Conservation (phyloP, 192 early-diverging fungal species). For the Paraglomus brasilianum region DNA sequence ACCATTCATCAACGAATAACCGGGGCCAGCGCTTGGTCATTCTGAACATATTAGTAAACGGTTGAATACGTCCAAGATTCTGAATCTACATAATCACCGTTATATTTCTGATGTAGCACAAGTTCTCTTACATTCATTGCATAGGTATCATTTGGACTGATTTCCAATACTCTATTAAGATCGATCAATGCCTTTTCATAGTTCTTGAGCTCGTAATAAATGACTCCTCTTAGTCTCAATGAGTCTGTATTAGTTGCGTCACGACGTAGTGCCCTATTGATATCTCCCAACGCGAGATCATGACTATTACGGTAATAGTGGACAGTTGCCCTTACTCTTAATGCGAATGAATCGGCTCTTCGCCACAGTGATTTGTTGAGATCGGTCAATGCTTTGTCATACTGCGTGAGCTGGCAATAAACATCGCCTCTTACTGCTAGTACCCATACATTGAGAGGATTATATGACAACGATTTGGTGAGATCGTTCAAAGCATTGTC, state of each 20-base stretch:
- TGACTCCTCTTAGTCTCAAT: neutral
- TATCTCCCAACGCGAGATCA: neutral
- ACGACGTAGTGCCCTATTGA: neutral
- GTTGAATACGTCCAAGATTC: too few relatives aligned
- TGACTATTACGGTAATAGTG: too few relatives aligned
- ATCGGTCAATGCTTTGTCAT: neutral
- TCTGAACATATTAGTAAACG: too few relatives aligned
- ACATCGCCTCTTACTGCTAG: neutral
- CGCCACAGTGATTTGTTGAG: conserved; percentile 20
- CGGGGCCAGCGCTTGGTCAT: too few relatives aligned
- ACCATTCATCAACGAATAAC: too few relatives aligned
- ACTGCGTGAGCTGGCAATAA: neutral
- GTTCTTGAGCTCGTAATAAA: neutral
- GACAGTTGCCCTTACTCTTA: too few relatives aligned
- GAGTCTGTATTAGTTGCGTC: too few relatives aligned
- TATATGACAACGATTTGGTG: neutral
- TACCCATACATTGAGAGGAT: neutral
- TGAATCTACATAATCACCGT: too few relatives aligned
- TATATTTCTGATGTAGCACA: too few relatives aligned
- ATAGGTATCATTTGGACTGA: neutral
- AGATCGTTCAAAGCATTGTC: neutral
- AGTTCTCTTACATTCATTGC: neutral
- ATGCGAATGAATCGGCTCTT: too few relatives aligned
- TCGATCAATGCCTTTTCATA: neutral
- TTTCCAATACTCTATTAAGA: neutral